Base-by-base conservation (phyloP, 1,139 yeast genomes). In the Candida buenavistaensis region DNA sequence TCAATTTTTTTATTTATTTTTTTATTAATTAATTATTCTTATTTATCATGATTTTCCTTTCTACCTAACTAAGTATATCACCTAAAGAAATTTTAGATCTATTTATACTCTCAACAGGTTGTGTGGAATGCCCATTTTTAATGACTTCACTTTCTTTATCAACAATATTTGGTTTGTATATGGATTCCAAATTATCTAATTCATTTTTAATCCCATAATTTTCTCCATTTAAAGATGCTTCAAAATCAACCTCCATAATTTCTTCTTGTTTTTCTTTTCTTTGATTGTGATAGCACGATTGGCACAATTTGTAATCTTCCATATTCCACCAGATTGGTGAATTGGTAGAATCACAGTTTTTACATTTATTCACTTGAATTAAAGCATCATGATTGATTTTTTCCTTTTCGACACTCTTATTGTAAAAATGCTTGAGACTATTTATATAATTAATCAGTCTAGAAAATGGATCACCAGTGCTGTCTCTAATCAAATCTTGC, bases 311-410 rank as follows among this genome's bases (percentile, higher is more conserved):
- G 7, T 30, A 30, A 7, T 36, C 30, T 6, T 25, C 16, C 3
- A 28, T 35, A 7, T 37, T 36, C 70, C 73, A 64, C 75, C 75
- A 69, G 30, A 59, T 62, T 3, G 75, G 75, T 1, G 72, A 62
- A 1, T 54, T 51, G 1, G 31, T 36, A 1, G 64, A 47, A 3
- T 37, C 32, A 47, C 74, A 68, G 4, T 36, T 36, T 7, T 16
- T 19, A 39, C 72, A 64, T 2, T 21, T 24, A 16, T 26, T 19
- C 16, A 33, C 22, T 30, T 33, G 23, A 12, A 9, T 10, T 23
- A 21, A 10, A 11, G 25, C n/a, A 28, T 35, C 16, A 16, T 9
- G 33, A 10, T 33, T 27, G 1, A 19, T 21, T 5, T 15, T 14
- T 6, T 21, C 30, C 6, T 12, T 24, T 14, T 17, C 24, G 15